Base-by-base conservation (phyloP, 192 early-diverging fungal species). In the Coemansia sp. region DNA sequence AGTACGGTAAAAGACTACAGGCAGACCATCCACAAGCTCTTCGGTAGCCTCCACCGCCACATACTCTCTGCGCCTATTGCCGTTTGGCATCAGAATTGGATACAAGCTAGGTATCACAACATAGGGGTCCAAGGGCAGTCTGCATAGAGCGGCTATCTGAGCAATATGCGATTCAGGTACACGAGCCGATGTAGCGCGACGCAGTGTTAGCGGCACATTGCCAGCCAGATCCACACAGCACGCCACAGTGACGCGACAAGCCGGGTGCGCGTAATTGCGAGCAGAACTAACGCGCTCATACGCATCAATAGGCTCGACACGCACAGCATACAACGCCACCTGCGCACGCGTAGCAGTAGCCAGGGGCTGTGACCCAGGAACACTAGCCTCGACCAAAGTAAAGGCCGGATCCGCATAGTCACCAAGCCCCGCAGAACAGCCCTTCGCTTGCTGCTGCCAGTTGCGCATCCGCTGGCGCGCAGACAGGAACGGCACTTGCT, bases 351-450 rank as follows among this genome's bases (percentile, higher is more conserved):
- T 53, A 3, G 59, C 72, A 7, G 80, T 66, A 19, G 64, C 51
- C 34, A 73, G 60, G 9, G 80, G 80, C 76, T 78, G 80, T 55
- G 80, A 69, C 17, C 61, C 68, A n/a, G 80, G 80, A 32, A 83
- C 70, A 64, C 80, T 83, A 50, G 80, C 72, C 69, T 83, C 80
- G 1, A 83, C 73, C 19, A 73, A 38, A 11, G 80, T 83, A 17
- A 73, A 55, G 1, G 67, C 64, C 31, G 75, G 64, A 2, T 75
- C 66, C 27, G 37, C 37, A 59, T 74, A 76, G 68, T 81, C 79
- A 59, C 74, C 66, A 21, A 48, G 60, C 59, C 34, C 37, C 15
- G 50, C 55, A 4, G 25, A 57, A 12, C 70, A 46, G 7, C 25
- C 70, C 19, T n/a, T 59, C 51, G 36, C 48, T 36, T 39, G 38